Evolutionary conservation across 2,329 filamentous ascomycete genomes (phyloP), one percentile per base, ranked within the genome.

Genomic region (Chaetomiaceae sp.): DNA sequence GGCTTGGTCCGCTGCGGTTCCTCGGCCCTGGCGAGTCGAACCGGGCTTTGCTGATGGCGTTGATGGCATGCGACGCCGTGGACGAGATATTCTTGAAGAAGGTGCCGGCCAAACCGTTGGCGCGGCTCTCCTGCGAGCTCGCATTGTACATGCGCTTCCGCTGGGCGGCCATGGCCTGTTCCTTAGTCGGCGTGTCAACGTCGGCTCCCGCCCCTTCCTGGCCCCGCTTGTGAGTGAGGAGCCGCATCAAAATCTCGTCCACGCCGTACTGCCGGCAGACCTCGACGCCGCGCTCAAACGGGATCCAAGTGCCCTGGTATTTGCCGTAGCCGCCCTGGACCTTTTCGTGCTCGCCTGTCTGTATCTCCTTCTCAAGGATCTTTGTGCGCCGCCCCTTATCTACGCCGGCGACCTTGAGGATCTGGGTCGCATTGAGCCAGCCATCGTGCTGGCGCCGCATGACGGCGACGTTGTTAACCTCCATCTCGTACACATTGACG

Each of bases 261-360:
- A 94, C 89, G 11, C 81, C 83, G 62, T 87, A 87, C 60, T 86
- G 82, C 38, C 88, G 84, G 70, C 94, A 97, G 63, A 99, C 92
- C 66, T 96, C 90, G 42, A 95, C 80, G 1, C 92, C 94, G 57
- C 92, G 84, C 46, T 92, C 88, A 66, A 95, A 97, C 66, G 88
- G 89, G 66, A 99, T 95, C 94, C 94, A 99, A 2, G 94, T 99
- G 51, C 94, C 94, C 75, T 99, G 94, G 66, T 99, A 99, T 75
- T 97, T 97, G 60, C 94, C 94, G 66, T 99, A 99, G 5, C 94
- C 94, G 31, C 94, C 94, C 69, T 99, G 94, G 3, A 99, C 92
- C 72, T 99, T 99, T 70, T 99, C 94, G 70, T 99, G 92, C 67
- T 96, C 89, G 65, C 94, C 94, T 0, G 88, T 94, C 59, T 95